These are phyloP conservation scores for Teratosphaeriaceae sp. DNA, from an alignment of 2,329 filamentous ascomycete genomes.

Conservation along the genomic window DNA sequence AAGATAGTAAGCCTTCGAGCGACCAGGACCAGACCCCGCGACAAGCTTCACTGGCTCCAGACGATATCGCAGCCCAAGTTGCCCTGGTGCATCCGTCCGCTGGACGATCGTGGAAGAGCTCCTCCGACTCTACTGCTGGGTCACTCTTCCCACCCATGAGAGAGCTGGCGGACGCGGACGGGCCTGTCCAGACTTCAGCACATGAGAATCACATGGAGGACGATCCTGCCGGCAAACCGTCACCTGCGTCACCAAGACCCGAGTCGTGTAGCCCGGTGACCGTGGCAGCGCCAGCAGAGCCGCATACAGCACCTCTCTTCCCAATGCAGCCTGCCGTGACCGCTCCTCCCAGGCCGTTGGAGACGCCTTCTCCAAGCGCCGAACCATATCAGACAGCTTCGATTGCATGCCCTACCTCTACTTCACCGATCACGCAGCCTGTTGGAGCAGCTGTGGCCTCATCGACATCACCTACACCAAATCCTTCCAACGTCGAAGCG, in stretches of 20 bases:
- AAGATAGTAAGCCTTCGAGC: constrained; percentile 1
- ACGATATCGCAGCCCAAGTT: not conserved
- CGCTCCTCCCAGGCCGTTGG: not conserved
- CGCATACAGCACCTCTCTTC: not conserved
- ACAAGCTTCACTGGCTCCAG: not conserved
- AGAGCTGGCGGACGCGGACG: not conserved
- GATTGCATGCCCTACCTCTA: not conserved
- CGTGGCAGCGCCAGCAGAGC: not conserved
- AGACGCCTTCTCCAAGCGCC: not conserved
- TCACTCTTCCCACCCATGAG: not conserved
- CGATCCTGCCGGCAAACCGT: not conserved
- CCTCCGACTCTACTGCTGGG: not conserved
- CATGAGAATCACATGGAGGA: constrained; percentile 1
- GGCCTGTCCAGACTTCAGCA: not conserved
- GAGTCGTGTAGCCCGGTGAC: constrained; percentile 1
- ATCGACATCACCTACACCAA: not conserved
- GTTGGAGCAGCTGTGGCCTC: not conserved
- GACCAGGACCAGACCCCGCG: not conserved
- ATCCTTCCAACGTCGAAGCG: not conserved
- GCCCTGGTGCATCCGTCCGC: not conserved
- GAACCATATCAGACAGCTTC: constrained; percentile 1
- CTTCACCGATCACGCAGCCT: not conserved
- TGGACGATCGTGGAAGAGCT: not conserved
- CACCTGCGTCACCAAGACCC: constrained; percentile 1
- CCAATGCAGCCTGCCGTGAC: not conserved